These are phyloP conservation scores for Usnea hakonensis DNA, from an alignment of 495 filamentous ascomycete genomes.

Conservation along the genomic window DNA sequence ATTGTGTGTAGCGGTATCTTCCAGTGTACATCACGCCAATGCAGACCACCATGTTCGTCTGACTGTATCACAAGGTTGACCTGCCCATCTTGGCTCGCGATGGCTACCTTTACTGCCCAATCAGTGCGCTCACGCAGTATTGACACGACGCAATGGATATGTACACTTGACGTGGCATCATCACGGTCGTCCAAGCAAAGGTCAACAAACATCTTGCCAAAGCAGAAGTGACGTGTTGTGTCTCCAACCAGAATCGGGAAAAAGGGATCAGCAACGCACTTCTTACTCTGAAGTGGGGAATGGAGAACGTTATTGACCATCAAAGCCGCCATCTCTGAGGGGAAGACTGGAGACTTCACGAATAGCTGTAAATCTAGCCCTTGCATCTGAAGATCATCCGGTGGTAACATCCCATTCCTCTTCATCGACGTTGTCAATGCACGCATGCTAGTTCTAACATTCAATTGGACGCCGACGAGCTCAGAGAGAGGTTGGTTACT, in stretches of 20 bases:
- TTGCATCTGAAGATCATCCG: slow-evolving; percentile 50
- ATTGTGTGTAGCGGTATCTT: slow-evolving; percentile 54
- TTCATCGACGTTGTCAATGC: slow-evolving; percentile 75
- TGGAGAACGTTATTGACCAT: slow-evolving; percentile 54
- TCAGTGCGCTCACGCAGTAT: slow-evolving; percentile 61
- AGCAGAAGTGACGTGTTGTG: slow-evolving; percentile 59
- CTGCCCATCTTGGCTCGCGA: slow-evolving; percentile 68
- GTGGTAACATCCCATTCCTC: slow-evolving; percentile 65
- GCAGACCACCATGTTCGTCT: slow-evolving; percentile 57
- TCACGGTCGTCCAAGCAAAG: slow-evolving; percentile 63
- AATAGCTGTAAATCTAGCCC: slow-evolving; percentile 67
- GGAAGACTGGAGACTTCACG: slow-evolving; percentile 61
- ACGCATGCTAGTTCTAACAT: slow-evolving; percentile 53
- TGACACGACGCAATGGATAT: slow-evolving; percentile 64
- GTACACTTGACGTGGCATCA: slow-evolving; percentile 51
- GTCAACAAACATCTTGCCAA: slow-evolving; percentile 62
- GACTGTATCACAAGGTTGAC: slow-evolving; percentile 67
- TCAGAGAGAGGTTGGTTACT: slow-evolving; percentile 42
- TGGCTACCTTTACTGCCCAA: slow-evolving; percentile 55
- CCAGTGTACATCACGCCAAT: slow-evolving; percentile 77
- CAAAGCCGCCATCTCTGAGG: slow-evolving; percentile 56
- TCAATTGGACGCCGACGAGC: slow-evolving; percentile 46
- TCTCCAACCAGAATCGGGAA: slow-evolving; percentile 71
- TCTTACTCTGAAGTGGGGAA: slow-evolving; percentile 37
- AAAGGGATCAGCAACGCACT: slow-evolving; percentile 40